Evolutionary conservation across 257 asterid genomes (phyloP), one percentile per base, ranked within the genome.

Genomic region (Fraxinus anomala): DNA sequence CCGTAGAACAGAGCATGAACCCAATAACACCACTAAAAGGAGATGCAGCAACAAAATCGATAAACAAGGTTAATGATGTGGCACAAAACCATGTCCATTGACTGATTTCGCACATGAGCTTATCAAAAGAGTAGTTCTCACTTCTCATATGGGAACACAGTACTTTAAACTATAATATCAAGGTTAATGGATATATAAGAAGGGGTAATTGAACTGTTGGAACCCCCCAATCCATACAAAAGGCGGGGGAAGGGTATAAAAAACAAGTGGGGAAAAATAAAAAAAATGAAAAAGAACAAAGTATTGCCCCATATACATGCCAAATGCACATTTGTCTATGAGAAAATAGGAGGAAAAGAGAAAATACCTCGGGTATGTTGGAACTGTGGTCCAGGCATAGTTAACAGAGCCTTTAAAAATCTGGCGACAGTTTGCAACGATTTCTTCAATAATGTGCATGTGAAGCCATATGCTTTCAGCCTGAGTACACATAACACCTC

Each of bases 401-500:
- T 93, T 91, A 80, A 93, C 98, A 6, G 99, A 92, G 87, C 99
- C 98, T 87, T 93, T 92, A 88, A 96, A 93, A 31, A 96, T 82
- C 84, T 93, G 92, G 85, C 97, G 90, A 82, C 99, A 96, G 87
- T 93, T 96, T 5, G 89, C 39, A 37, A 96, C 95, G 3, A 96
- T 89, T 69, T 87, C 93, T 89, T 96, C 97, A 63, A 96, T 96
- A 72, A 96, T 93, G 90, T 93, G 94, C 98, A 96, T 96, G 89
- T 96, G 99, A 83, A 93, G 98, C 99, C 99, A 96, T 78, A 93
- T 96, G 87, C 98, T 96, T 88, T 96, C 99, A 34, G 99, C 99
- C 87, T 93, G 99, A 51, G 99, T 96, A 80, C 97, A 92, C 63
- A 96, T 89, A 68, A 96, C 98, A 8, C 99, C 99, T 66, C 99